These are phyloP conservation scores for Pichia sp. DNA, from an alignment of 1,139 yeast species.

Conservation along the genomic window DNA sequence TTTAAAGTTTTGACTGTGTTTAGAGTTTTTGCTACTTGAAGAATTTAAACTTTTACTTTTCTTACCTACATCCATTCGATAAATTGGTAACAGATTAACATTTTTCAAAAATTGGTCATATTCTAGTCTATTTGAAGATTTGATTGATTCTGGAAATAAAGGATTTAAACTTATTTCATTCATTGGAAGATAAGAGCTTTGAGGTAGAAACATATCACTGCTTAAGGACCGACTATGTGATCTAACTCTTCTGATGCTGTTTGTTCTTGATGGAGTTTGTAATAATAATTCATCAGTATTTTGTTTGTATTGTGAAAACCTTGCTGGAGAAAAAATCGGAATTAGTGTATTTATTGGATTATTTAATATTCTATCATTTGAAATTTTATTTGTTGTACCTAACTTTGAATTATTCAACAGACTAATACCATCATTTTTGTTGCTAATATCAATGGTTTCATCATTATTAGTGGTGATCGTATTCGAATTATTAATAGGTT, in stretches of 20 bases:
- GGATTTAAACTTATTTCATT: background rate
- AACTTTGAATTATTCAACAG: background rate
- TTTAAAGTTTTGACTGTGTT: background rate
- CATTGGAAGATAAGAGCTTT: background rate
- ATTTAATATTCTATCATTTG: background rate
- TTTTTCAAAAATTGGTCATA: slow-evolving; percentile 9
- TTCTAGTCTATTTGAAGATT: background rate
- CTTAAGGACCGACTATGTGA: slow-evolving; percentile 4
- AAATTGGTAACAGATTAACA: slow-evolving; percentile 12
- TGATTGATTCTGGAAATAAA: background rate
- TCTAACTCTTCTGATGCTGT: background rate
- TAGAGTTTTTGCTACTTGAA: background rate
- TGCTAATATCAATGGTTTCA: background rate
- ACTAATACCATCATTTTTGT: background rate
- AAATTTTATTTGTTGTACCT: background rate
- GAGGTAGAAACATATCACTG: slow-evolving; percentile 1
- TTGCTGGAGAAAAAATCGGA: background rate
- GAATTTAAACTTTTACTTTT: background rate
- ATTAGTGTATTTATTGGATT: background rate
- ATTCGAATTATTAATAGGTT: background rate
- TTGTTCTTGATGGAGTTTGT: background rate
- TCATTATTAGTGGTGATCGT: background rate
- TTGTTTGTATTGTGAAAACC: background rate
- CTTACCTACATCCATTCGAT: slow-evolving; percentile 6
- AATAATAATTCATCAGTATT: background rate